Evolutionary conservation across 768 basidiomycete genomes (phyloP).

Genomic region (Podaxis pistillaris): DNA sequence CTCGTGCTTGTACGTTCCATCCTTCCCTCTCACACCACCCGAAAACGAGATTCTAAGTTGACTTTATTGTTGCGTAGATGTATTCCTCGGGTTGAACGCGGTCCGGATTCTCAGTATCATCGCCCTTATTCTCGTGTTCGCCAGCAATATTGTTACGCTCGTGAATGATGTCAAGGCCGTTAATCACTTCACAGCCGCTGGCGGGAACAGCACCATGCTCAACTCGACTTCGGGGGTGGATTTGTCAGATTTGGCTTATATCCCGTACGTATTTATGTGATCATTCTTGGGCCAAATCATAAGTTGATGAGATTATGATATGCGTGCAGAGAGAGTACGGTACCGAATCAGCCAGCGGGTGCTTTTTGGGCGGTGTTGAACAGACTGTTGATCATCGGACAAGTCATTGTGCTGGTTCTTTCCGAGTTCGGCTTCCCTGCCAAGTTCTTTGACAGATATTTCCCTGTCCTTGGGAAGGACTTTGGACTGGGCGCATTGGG

Average conservation of each 20-base stretch:
- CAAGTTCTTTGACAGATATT: conserved; percentile 76
- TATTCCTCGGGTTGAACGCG: conserved; percentile 77
- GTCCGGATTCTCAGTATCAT: conserved; percentile 80
- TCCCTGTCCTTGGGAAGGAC: conserved; percentile 80
- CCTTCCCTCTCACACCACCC: background rate
- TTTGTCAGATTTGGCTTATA: conserved; percentile 69
- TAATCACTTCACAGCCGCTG: conserved; percentile 54
- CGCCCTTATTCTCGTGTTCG: conserved; percentile 73
- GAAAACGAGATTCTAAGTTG: background rate
- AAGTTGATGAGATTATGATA: background rate
- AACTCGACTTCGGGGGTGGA: background rate
- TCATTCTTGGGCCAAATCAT: background rate
- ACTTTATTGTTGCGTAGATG: conserved; percentile 30
- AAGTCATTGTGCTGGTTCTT: conserved; percentile 75
- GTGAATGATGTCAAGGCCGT: conserved; percentile 75
- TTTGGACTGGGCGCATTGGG: conserved; percentile 90
- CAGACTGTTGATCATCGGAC: conserved; percentile 83
- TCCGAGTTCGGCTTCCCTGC: conserved; percentile 84
- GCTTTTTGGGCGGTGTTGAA: conserved; percentile 91
- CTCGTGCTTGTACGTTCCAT: conserved; percentile 34
- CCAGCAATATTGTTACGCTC: conserved; percentile 74
- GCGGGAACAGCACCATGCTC: conserved; percentile 26
- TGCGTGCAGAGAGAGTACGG: conserved; percentile 61
- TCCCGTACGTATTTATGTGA: conserved; percentile 47
- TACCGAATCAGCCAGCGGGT: conserved; percentile 89